Conservation (phyloP, 2,329 filamentous ascomycete genomes). For the Talaromyces sp. region DNA sequence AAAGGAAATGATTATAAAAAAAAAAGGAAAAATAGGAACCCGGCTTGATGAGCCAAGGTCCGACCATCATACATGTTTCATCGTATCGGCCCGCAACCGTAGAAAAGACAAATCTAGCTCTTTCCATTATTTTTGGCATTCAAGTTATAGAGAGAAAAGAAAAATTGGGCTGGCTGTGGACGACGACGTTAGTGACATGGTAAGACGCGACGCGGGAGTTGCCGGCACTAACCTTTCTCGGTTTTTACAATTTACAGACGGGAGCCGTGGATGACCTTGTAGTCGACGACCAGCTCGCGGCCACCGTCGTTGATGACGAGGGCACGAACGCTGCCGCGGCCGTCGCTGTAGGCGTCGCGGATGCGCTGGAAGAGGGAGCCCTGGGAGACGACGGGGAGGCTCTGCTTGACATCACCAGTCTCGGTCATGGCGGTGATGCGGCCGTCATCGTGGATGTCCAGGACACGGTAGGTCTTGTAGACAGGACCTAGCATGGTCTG, state of each 20-base stretch:
- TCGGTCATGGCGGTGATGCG: slow-evolving; percentile 95
- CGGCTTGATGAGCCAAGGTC: background rate
- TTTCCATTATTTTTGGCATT: background rate
- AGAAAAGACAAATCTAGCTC: slow-evolving; percentile 1
- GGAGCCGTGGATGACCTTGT: slow-evolving; percentile 85
- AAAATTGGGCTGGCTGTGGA: background rate
- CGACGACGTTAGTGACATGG: background rate
- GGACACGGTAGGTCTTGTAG: slow-evolving; percentile 99
- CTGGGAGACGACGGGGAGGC: slow-evolving; percentile 89
- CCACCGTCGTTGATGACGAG: slow-evolving; percentile 92
- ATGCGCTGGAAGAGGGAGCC: slow-evolving; percentile 80
- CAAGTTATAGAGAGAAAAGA: background rate
- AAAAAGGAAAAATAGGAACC: background rate
- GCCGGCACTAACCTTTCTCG: slow-evolving; percentile 9
- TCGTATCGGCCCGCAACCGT: slow-evolving; percentile 4
- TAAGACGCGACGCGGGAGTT: background rate
- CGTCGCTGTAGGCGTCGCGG: slow-evolving; percentile 76
- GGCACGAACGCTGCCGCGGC: slow-evolving; percentile 88
- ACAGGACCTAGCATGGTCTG: slow-evolving; percentile 99
- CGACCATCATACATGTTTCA: slow-evolving; percentile 12
- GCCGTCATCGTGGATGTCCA: slow-evolving; percentile 85
- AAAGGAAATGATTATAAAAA: slow-evolving; percentile 14
- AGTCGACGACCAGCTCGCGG: slow-evolving; percentile 93
- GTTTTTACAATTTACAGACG: slow-evolving; percentile 8
- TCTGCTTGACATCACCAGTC: slow-evolving; percentile 97